A percentile compares a stretch with the other conserved stretches of the same genome.
Evolutionary conservation across 805 yeast species (phyloP).

Genomic region (Sporopachydermia quercuum): DNA sequence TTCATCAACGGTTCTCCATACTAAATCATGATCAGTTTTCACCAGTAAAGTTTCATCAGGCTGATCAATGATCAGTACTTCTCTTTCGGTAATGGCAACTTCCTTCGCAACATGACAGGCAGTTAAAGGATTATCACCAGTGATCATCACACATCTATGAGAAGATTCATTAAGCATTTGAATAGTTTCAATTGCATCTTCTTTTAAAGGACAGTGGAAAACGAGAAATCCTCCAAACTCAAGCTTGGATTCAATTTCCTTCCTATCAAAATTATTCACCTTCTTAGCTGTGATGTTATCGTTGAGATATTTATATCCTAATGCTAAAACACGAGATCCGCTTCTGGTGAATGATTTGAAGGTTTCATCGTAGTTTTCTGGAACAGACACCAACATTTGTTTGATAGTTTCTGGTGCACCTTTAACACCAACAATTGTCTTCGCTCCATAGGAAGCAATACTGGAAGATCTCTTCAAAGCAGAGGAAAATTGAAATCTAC

Average conservation of each 20-base stretch:
- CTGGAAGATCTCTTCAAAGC: constrained; percentile 91
- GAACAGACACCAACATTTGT: constrained; percentile 55
- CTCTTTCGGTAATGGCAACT: constrained; percentile 75
- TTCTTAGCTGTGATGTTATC: constrained; percentile 31
- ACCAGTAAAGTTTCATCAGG: constrained; percentile 54
- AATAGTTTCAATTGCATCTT: constrained; percentile 82
- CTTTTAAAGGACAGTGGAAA: constrained; percentile 93
- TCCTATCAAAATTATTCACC: constrained; percentile 51
- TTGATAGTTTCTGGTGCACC: constrained; percentile 98
- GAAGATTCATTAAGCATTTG: constrained; percentile 88
- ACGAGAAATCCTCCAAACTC: constrained; percentile 85
- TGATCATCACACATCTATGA: constrained; percentile 94
- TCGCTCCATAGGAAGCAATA: constrained; percentile 35
- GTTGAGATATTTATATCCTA: constrained; percentile 69
- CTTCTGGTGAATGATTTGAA: constrained; percentile 86
- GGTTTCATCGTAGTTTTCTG: constrained; percentile 67
- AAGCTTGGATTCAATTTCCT: constrained; percentile 59
- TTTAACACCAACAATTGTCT: constrained; percentile 69
- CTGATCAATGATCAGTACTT: constrained; percentile 72
- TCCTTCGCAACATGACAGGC: constrained; percentile 96
- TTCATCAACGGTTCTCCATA: constrained; percentile 80
- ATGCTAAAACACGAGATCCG: constrained; percentile 93
- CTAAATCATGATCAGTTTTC: constrained; percentile 36
- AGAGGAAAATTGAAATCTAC: constrained; percentile 95
- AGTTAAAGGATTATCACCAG: constrained; percentile 97